Conservation (phyloP, 129 eudicot species). For the Escallonia herrerae region DNA sequence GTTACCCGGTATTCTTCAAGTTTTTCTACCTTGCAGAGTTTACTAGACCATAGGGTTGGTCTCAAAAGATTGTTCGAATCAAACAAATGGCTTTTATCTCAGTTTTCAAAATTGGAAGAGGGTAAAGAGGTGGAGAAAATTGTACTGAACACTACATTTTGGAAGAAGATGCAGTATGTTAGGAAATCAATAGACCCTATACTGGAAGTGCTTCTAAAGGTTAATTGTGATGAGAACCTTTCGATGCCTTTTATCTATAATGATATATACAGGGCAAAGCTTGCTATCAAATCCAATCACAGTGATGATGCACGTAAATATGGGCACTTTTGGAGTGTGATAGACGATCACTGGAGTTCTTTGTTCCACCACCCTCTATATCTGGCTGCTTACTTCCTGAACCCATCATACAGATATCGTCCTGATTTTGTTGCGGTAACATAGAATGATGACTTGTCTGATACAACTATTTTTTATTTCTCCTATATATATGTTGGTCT, state of each 20-base stretch:
- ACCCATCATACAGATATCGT: constrained; percentile 86
- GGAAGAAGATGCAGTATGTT: constrained; percentile 74
- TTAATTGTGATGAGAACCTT: constrained; percentile 49
- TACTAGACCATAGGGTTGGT: constrained; percentile 57
- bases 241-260: constrained; percentile 84
- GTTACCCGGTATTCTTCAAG: constrained; percentile 54
- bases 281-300: constrained; percentile 70
- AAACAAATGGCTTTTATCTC: constrained; percentile 74
- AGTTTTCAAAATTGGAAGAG: constrained; percentile 63
- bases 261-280: constrained; percentile 75
- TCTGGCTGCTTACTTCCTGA: constrained; percentile 88
- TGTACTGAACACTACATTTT: constrained; percentile 66
- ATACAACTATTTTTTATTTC: background rate
- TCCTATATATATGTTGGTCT: constrained; percentile 12
- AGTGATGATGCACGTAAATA: constrained; percentile 78
- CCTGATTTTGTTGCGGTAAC: constrained; percentile 77
- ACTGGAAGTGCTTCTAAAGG: constrained; percentile 72
- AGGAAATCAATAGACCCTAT: constrained; percentile 76
- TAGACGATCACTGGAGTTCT: constrained; percentile 67
- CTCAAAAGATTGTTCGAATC: constrained; percentile 86
- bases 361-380: constrained; percentile 68
- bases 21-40: constrained; percentile 65
- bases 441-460: constrained; percentile 1
- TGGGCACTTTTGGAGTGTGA: constrained; percentile 74
- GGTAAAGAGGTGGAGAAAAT: constrained; percentile 82